phyloP scores from a whole-genome alignment of 805 yeast genomes.

The Saccharomyces paradoxus region DNA sequence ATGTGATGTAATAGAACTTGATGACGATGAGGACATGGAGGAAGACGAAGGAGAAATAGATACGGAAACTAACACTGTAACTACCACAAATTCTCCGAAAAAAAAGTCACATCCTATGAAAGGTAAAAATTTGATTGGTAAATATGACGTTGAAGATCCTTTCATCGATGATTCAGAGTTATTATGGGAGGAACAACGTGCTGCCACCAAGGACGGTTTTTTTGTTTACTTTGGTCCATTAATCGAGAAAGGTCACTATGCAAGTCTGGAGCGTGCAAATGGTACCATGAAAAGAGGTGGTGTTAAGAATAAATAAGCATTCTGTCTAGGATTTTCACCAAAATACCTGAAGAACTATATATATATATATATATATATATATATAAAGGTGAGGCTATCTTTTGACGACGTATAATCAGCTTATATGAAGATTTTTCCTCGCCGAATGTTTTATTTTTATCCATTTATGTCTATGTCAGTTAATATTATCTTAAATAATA shows the following conservation, averaged over 20 bases:
- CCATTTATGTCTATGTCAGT: neutral
- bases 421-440: neutral
- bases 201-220: conserved; percentile 89
- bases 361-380: no score
- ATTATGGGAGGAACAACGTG: conserved; percentile 87
- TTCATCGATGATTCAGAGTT: conserved; percentile 93
- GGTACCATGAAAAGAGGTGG: conserved; percentile 36
- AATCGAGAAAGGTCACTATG: conserved; percentile 49
- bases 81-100: conserved; percentile 17
- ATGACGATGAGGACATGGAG: conserved; percentile 18
- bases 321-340: neutral
- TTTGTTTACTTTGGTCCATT: conserved; percentile 92
- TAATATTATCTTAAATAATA: no score
- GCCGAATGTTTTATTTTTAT: neutral
- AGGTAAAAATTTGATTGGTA: conserved; percentile 72
- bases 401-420: no score
- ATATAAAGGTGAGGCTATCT: no score
- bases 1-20: conserved; percentile 14
- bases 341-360: no score
- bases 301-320: conserved; percentile 21
- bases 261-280: conserved; percentile 40
- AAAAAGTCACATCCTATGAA: conserved; percentile 35
- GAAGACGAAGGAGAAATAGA: conserved; percentile 18
- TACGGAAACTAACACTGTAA: conserved; percentile 12
- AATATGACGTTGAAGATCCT: conserved; percentile 88